Conservation (phyloP, 768 basidiomycete genomes). For the Lanmaoa rubissima region DNA sequence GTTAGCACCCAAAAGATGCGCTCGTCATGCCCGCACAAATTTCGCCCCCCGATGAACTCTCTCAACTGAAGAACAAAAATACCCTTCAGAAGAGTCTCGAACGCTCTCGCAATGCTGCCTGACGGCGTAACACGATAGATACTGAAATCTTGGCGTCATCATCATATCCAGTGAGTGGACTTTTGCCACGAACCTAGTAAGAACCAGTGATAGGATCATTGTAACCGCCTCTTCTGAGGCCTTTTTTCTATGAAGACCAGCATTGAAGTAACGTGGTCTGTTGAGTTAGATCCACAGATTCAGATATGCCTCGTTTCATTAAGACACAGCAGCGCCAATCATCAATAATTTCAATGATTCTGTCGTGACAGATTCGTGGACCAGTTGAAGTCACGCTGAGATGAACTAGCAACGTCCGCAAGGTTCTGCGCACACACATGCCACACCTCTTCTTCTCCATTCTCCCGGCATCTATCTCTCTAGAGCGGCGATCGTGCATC, state of each 20-base stretch:
- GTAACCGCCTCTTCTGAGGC: too few relatives aligned
- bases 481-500: conserved; percentile 6
- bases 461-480: not conserved
- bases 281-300: not conserved
- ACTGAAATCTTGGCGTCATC: not conserved
- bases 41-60: not conserved
- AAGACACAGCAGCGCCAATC: not conserved
- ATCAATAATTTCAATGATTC: not conserved
- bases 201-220: too few relatives aligned
- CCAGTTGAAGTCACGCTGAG: not conserved
- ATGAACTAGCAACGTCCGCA: not conserved
- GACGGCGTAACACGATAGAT: not conserved
- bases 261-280: not conserved
- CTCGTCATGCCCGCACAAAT: conserved; percentile 3
- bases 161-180: too few relatives aligned
- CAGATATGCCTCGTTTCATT: not conserved
- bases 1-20: not conserved
- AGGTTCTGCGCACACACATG: not conserved
- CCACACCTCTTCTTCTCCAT: not conserved
- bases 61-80: not conserved
- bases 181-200: too few relatives aligned
- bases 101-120: not conserved
- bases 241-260: not conserved
- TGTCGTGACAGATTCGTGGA: not conserved
- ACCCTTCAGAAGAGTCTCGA: not conserved